Base-by-base conservation (phyloP, 805 yeast species). In the Candida manassasensis region DNA sequence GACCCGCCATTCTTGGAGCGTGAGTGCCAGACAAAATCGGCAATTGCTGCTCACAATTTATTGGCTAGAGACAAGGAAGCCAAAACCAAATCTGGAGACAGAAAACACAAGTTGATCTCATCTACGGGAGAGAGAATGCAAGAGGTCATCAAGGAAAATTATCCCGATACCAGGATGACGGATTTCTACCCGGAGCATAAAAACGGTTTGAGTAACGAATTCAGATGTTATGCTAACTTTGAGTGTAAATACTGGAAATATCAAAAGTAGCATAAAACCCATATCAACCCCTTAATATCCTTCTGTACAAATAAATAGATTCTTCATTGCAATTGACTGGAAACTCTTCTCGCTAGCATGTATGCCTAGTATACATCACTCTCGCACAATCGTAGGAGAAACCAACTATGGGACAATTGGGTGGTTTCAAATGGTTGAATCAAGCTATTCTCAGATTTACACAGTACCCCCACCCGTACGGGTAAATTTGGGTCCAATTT, bases 91-190 rank as follows among this genome's bases (percentile, higher is more conserved):
- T 14, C 39, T 6, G 81, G 81, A 1, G 65, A 46, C 19, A 32
- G 44, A 9, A 61, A 63, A 38, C 71, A 69, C 45, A 73, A 75
- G 45, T 51, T 84, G 22, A 71, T 86, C n/a, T 73, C 84, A 3
- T 83, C 90, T 44, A 88, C 97, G 2, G 96, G 96, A 24, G 96
- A 88, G 61, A 71, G 95, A 55, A 88, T 89, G 89, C 66, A 68
- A 15, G 71, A 72, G 2, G 57, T 82, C n/a, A 75, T 87, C 22
- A 52, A 62, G 21, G 61, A 69, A 32, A 72, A 71, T 12, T 87
- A 86, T 49, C 84, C 87, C 4, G 84, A 72, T 29, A 69, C 81
- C 1, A 49, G 61, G 15, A 68, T 79, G 34, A 88, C 96, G 0
- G 63, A 70, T 22, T 88, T 83, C 53, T 53, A 59, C 27, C 96